Conservation (phyloP, 495 filamentous ascomycete genomes). For the Lichenothelia convexa region DNA sequence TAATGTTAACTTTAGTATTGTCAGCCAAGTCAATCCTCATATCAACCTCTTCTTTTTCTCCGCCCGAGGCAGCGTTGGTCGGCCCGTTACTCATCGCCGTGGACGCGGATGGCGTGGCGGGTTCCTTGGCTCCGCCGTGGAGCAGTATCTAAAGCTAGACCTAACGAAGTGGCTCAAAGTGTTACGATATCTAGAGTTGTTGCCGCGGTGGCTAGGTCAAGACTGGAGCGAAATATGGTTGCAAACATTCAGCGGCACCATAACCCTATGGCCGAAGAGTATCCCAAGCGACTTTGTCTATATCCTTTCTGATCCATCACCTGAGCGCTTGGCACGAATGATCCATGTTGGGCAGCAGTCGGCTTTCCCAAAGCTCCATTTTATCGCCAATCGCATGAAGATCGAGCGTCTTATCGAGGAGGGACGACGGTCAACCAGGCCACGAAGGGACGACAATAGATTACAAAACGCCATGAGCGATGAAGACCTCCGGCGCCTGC, state of each 20-base stretch:
- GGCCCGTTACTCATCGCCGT: conserved; percentile 82
- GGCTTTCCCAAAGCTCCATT: conserved; percentile 77
- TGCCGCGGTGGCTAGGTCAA: conserved; percentile 79
- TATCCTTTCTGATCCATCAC: conserved; percentile 67
- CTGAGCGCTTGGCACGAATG: conserved; percentile 65
- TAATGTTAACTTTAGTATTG: conserved; percentile 94
- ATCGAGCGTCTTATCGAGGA: conserved; percentile 64
- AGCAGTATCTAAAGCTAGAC: conserved; percentile 90
- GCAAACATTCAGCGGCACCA: conserved; percentile 81
- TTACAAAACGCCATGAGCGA: conserved; percentile 14
- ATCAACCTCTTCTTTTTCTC: conserved; percentile 98
- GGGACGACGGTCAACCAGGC: conserved; percentile 41
- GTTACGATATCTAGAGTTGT: conserved; percentile 72
- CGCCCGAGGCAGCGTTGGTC: conserved; percentile 73
- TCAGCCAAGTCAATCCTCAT: conserved; percentile 91
- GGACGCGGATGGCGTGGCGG: conserved; percentile 93
- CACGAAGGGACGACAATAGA: background rate
- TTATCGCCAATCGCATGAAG: conserved; percentile 69
- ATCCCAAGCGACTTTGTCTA: conserved; percentile 58
- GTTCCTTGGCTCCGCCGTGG: conserved; percentile 75
- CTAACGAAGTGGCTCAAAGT: conserved; percentile 94
- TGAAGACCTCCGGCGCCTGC: conserved; percentile 16
- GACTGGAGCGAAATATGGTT: conserved; percentile 95
- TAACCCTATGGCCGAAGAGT: conserved; percentile 86
- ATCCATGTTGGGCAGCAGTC: conserved; percentile 70